These are phyloP conservation scores for Phytophthora agathidicida DNA, from an alignment of 352 stramenopile genomes.

Conservation along the genomic window DNA sequence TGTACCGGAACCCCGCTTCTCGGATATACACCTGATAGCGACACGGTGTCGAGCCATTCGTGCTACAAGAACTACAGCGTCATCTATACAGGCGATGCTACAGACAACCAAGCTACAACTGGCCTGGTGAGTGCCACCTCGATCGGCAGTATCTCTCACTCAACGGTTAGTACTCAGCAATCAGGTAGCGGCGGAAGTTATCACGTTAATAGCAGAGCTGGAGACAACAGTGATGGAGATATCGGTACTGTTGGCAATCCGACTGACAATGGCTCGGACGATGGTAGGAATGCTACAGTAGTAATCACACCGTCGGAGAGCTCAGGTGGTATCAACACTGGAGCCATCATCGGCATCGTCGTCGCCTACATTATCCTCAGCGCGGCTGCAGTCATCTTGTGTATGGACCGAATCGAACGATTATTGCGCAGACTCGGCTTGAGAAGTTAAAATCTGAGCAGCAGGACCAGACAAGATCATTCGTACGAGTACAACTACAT, in stretches of 20 bases:
- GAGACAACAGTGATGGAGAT: background rate
- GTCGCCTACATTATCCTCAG: constrained; percentile 25
- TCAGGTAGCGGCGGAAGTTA: background rate
- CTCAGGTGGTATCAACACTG: constrained; percentile 18
- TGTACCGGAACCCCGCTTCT: constrained; percentile 19
- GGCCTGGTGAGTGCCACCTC: too few species aligned
- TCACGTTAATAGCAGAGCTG: background rate
- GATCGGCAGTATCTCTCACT: too few species aligned
- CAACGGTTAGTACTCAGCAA: too few species aligned
- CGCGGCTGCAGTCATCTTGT: constrained; percentile 18
- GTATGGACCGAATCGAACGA: constrained; percentile 22
- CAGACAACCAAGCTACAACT: background rate
- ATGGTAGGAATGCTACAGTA: background rate
- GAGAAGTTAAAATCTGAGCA: constrained; percentile 2
- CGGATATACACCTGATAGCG: constrained; percentile 13
- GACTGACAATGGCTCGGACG: constrained; percentile 7
- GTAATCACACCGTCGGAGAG: constrained; percentile 4
- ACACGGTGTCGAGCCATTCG: constrained; percentile 23
- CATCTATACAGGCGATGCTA: constrained; percentile 7
- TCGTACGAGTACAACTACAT: constrained; percentile 37
- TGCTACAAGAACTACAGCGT: constrained; percentile 28
- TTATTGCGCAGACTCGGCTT: constrained; percentile 8
- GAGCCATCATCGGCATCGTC: constrained; percentile 22
- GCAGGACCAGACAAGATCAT: constrained; percentile 5
- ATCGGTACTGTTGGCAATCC: background rate